phyloP scores from a whole-genome alignment of 2,329 filamentous ascomycete genomes.

The Dactylella cylindrospora region DNA sequence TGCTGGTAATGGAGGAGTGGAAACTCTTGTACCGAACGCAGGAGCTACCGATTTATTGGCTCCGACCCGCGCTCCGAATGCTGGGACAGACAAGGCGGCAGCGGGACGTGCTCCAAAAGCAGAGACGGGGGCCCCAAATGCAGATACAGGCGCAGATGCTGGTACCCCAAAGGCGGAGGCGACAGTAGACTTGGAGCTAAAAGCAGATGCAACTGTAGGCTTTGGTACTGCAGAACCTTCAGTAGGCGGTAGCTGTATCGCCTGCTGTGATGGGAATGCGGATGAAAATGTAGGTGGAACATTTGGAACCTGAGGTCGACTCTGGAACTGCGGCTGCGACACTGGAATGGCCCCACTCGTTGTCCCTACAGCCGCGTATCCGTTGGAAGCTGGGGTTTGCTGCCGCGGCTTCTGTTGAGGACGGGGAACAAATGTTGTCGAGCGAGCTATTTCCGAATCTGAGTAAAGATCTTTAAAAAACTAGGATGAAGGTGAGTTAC shows the following conservation, averaged over 20 bases:
- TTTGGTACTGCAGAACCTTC: background rate
- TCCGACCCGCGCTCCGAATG: conserved; percentile 12
- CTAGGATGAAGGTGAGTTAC: background rate
- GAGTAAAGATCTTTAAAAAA: background rate
- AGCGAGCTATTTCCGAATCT: background rate
- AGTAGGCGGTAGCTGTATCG: background rate
- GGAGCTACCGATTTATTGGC: background rate
- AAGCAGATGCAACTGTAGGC: conserved; percentile 17
- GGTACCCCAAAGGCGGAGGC: conserved; percentile 19
- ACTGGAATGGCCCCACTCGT: background rate
- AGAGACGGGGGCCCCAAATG: conserved; percentile 26
- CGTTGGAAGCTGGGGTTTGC: conserved; percentile 11
- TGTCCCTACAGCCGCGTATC: conserved; percentile 8
- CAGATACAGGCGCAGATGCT: conserved; percentile 8
- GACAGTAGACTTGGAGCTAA: conserved; percentile 5
- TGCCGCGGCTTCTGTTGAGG: conserved; percentile 1
- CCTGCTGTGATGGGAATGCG: conserved; percentile 13
- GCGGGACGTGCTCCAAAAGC: conserved; percentile 21
- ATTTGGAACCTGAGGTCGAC: conserved; percentile 5
- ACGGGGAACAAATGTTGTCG: conserved; percentile 6
- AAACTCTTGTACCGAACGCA: conserved; percentile 18
- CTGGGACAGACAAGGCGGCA: conserved; percentile 6
- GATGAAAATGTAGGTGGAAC: conserved; percentile 8
- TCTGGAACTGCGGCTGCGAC: conserved; percentile 2
- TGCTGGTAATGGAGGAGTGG: conserved; percentile 6